Conservation (phyloP, 345 rosid genomes). For the Salix arbutifolia region DNA sequence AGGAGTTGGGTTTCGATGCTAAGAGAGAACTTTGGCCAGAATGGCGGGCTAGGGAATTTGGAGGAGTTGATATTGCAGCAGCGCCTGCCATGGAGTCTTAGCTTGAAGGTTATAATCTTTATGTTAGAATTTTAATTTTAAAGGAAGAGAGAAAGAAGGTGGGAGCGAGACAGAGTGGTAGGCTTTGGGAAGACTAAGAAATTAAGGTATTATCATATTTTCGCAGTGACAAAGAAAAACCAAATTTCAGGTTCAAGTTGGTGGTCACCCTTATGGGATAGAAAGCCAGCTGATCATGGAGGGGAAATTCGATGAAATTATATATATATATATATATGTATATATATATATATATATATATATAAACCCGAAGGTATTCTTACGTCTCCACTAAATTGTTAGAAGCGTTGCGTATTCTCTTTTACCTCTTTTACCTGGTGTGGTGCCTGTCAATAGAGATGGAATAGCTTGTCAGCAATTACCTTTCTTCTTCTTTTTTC, state of each 20-base stretch:
- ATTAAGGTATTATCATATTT: not conserved
- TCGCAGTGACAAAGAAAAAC: not conserved
- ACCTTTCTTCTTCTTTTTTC: too few species aligned
- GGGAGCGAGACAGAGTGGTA: not conserved
- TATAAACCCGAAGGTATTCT: too few species aligned
- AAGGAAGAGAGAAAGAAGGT: not conserved
- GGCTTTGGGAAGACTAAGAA: not conserved
- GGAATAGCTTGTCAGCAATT: too few species aligned
- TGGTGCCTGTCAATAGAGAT: too few species aligned
- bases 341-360: too few species aligned
- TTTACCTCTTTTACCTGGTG: too few species aligned
- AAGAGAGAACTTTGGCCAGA: not conserved
- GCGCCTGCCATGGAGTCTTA: not conserved
- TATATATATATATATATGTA: too few species aligned
- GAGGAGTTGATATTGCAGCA: not conserved
- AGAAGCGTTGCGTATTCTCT: too few species aligned
- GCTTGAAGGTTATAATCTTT: not conserved
- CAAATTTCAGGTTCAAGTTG: not conserved
- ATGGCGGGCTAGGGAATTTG: constrained; percentile 6
- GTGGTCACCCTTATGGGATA: not conserved
- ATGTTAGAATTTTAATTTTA: not conserved
- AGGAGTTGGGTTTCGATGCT: constrained; percentile 2
- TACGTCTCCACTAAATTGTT: too few species aligned
- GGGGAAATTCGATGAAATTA: not conserved
- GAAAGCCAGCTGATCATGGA: not conserved